Base-by-base conservation (phyloP, 2,329 filamentous ascomycete species). In the Sodiomyces alkalinus region DNA sequence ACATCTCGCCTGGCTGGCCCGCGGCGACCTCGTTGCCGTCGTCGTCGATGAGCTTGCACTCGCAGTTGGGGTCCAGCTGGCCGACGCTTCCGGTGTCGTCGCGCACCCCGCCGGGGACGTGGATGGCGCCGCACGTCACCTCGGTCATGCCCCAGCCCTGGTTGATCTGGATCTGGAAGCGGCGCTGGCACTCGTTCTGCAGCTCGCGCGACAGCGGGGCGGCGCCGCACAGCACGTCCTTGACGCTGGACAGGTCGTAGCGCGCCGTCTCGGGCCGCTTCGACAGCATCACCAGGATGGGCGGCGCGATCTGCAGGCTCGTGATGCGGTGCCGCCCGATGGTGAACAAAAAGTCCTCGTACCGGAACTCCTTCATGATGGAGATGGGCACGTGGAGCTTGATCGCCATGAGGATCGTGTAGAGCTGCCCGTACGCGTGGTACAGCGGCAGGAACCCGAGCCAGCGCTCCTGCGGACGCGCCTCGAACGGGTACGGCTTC, bases 101-200 rank as follows among this genome's bases (percentile, higher is more conserved):
- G 4, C 36, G 36, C n/a, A 51, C 32, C 3, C 52, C 49, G 3
- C 46, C 48, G 2, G 58, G 54, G 6, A 64, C 49, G 24, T 55
- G 55, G 11, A 60, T 47, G 1, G 52, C 59, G 6, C 48, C 52
- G 28, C 50, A 55, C 3, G 51, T 53, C 11, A 53, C 49, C 45
- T 74, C 70, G 0, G 70, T 74, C 69, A 74, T 73, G 4, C 70
- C 70, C 60, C 66, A 73, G 1, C 64, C 68, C 39, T 70, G 68
- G 43, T 48, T 49, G 17, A 63, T 49, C 22, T 50, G 47, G 14
- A 58, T 35, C 4, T 45, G 39, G 30, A 59, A 56, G 3, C 49
- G 41, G 14, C 46, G 46, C 35, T 64, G 57, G 14, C 67, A 58
- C 28, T 64, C 58, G 29, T 52, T 51, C 35, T 59, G 52, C 5